Evolutionary conservation across 2,329 filamentous ascomycete genomes (phyloP).

Genomic region (Aspergillus udagawae): DNA sequence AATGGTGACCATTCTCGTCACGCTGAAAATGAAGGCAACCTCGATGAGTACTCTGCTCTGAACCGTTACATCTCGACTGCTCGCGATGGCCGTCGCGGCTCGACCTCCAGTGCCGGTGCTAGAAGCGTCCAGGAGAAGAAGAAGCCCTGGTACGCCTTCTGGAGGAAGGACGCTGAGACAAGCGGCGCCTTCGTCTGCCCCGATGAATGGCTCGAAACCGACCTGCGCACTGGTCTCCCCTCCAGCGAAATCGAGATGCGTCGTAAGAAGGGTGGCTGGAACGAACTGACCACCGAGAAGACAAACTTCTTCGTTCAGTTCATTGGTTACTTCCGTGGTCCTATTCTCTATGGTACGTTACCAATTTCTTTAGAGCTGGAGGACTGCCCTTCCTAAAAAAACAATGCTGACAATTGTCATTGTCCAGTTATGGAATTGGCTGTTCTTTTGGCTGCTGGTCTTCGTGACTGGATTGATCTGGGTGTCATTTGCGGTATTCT

Average conservation of each 20-base stretch:
- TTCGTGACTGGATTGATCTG: conserved; percentile 72
- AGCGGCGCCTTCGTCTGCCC: conserved; percentile 47
- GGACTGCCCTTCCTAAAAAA: not conserved
- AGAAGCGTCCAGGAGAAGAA: conserved; percentile 44
- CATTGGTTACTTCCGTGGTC: conserved; percentile 69
- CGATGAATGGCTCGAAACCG: conserved; percentile 66
- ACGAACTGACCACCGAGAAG: conserved; percentile 70
- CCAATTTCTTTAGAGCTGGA: not conserved
- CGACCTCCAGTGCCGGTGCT: conserved; percentile 41
- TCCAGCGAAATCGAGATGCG: conserved; percentile 58
- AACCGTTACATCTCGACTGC: conserved; percentile 67
- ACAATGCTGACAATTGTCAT: conserved; percentile 8
- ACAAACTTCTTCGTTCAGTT: conserved; percentile 73
- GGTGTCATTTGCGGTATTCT: conserved; percentile 75
- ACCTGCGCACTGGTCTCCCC: conserved; percentile 62
- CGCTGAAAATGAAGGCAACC: conserved; percentile 26
- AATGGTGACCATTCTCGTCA: conserved; percentile 37
- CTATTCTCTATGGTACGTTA: conserved; percentile 69
- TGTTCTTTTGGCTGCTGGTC: conserved; percentile 68
- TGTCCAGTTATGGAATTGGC: conserved; percentile 65
- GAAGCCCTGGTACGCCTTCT: conserved; percentile 58
- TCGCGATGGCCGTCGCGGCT: conserved; percentile 54
- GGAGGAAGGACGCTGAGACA: conserved; percentile 30
- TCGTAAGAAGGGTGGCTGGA: conserved; percentile 64
- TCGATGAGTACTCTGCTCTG: conserved; percentile 62